Evolutionary conservation across 2,329 filamentous ascomycete genomes (phyloP).

Genomic region (Colletotrichum sp.): DNA sequence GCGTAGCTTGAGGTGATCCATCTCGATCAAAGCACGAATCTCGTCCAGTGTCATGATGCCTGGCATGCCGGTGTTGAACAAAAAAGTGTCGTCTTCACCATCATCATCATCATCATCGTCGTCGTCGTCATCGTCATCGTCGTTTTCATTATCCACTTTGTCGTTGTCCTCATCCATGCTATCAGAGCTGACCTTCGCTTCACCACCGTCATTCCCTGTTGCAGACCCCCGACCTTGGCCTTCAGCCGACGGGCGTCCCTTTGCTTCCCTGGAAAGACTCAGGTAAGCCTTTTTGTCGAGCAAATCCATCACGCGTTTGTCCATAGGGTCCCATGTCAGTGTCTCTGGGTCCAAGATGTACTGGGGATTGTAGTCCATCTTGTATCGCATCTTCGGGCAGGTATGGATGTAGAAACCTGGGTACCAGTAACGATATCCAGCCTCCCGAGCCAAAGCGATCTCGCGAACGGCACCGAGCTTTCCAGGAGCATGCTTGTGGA

Average conservation of each 20-base stretch:
- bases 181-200: not conserved
- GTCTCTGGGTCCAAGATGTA: conserved; percentile 74
- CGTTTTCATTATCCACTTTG: conserved; percentile 19
- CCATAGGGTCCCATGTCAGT: conserved; percentile 66
- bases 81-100: conserved; percentile 29
- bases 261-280: conserved; percentile 41
- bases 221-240: conserved; percentile 23
- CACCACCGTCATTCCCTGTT: not conserved
- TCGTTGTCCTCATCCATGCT: not conserved
- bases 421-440: conserved; percentile 79
- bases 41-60: conserved; percentile 64
- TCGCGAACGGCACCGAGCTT: conserved; percentile 79
- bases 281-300: conserved; percentile 64
- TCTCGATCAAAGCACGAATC: conserved; percentile 58
- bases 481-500: conserved; percentile 72
- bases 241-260: conserved; percentile 24
- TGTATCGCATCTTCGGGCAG: conserved; percentile 85
- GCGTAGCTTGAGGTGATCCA: conserved; percentile 64
- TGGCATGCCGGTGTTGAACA: conserved; percentile 70
- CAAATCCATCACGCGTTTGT: conserved; percentile 52
- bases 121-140: conserved; percentile 22
- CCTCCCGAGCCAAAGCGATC: conserved; percentile 72
- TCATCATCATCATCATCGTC: not conserved
- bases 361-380: conserved; percentile 79
- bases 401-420: conserved; percentile 82